Percentiles rank a stretch among this genome's conserved stretches.
phyloP scores from a whole-genome alignment of 805 yeast species.

The Danielozyma ontarioensis region DNA sequence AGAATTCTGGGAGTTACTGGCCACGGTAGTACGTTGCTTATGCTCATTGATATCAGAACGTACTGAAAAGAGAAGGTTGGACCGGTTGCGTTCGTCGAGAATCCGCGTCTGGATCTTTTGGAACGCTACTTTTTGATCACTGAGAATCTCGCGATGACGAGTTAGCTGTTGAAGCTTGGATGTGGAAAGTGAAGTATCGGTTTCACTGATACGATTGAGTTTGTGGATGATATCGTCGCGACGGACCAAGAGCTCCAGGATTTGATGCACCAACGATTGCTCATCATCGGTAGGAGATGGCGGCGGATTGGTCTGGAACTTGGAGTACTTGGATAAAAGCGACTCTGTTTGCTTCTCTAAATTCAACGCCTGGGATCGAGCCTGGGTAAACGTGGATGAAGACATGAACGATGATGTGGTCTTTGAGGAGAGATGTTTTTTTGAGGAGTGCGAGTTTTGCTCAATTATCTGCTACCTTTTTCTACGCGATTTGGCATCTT shows the following conservation, averaged over 20 bases:
- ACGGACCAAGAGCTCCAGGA: conserved; percentile 22
- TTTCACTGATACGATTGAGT: conserved; percentile 51
- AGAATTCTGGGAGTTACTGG: no score
- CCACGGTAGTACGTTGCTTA: conserved; percentile 32
- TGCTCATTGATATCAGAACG: conserved; percentile 75
- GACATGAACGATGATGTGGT: no score
- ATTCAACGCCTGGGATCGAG: conserved; percentile 62
- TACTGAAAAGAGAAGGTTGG: conserved; percentile 70
- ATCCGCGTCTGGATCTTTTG: conserved; percentile 53
- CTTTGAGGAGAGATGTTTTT: no score
- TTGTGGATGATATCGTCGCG: conserved; percentile 51
- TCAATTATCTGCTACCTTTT: no score
- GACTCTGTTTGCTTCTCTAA: conserved; percentile 69
- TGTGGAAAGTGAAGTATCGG: conserved; percentile 50
- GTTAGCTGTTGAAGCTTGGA: conserved; percentile 76
- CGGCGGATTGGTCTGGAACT: conserved; percentile 20
- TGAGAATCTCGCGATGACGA: conserved; percentile 72
- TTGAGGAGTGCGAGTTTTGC: no score
- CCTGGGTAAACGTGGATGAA: conserved; percentile 55
- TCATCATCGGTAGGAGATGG: conserved; percentile 18
- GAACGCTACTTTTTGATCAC: conserved; percentile 64
- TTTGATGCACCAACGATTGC: conserved; percentile 17
- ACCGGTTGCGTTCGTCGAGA: conserved; percentile 69
- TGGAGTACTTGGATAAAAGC: conserved; percentile 38
- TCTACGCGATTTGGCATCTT: no score